Conservation (phyloP, 331 rosid species). For the Quercus phellos region DNA sequence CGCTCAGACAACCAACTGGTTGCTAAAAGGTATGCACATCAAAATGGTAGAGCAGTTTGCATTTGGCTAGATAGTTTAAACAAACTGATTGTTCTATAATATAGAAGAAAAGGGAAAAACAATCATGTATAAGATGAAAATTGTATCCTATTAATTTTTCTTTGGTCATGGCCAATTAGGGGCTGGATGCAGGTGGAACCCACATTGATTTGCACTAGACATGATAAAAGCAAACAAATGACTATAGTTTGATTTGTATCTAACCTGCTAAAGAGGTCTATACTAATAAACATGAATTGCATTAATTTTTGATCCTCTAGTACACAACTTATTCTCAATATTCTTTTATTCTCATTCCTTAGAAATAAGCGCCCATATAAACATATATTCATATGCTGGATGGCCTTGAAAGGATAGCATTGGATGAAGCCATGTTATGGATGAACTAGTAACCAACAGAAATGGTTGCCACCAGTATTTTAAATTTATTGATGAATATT, state of each 20-base stretch:
- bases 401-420: neutral
- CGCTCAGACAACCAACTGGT: neutral
- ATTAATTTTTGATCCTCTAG: neutral
- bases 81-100: neutral
- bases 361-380: neutral
- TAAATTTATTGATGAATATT: neutral
- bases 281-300: neutral
- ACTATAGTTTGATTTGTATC: neutral
- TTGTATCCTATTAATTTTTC: neutral
- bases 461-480: neutral
- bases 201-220: neutral
- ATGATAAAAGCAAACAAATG: neutral
- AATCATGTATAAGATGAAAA: neutral
- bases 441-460: neutral
- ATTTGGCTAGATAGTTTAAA: neutral
- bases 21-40: neutral
- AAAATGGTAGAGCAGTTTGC: neutral
- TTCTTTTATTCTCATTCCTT: neutral
- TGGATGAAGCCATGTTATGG: neutral
- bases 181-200: neutral
- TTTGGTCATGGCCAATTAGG: neutral
- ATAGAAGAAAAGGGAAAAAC: neutral
- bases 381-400: neutral
- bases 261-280: neutral
- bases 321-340: neutral